Base-by-base conservation (phyloP, 805 yeast genomes). In the Suhomyces emberorum region DNA sequence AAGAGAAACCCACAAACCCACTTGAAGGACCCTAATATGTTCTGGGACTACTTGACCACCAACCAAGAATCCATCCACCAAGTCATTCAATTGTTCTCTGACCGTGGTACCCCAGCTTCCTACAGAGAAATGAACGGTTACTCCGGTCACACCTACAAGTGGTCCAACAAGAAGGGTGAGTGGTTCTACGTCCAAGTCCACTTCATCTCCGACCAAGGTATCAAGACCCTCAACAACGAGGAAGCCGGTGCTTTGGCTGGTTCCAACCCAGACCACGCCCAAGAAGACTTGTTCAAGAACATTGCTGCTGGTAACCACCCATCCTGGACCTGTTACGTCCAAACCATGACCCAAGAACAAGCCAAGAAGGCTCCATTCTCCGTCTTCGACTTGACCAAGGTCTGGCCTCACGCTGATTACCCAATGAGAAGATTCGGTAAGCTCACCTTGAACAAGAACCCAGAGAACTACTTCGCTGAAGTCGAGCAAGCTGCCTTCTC, bases 311-410 rank as follows among this genome's bases (percentile, higher is more conserved):
- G 91, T 38, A 83, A 86, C 42, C 57, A 51, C 54, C 96, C 96
- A 46, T 73, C 86, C 2, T 88, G 96, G 95, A 85, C 89, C 24
- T 78, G 77, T 44, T 86, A 83, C 63, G 65, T 88, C 36, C 96
- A 88, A 70, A 76, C 86, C 30, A 88, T 88, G 95, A 83, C 95
- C 23, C 76, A 77, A 43, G 85, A 79, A 50, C 80, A 88, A 63
- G 88, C 95, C 42, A 74, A 81, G 61, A 63, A 77, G 42, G 76
- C 76, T 33, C 82, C 83, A 56, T 87, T 83, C 65, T 83, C 91
- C 4, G 89, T 88, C 30, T 87, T 85, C 57, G 96, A 88, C 64
- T 72, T 88, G 61, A 88, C 96, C 46, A 88, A 88, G 62, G 61
- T 70, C 41, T 76, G 81, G 81, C 77, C 81, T 21, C 78, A 76